Conservation (phyloP, 106 monocot genomes). For the Phalaenopsis equestris region DNA sequence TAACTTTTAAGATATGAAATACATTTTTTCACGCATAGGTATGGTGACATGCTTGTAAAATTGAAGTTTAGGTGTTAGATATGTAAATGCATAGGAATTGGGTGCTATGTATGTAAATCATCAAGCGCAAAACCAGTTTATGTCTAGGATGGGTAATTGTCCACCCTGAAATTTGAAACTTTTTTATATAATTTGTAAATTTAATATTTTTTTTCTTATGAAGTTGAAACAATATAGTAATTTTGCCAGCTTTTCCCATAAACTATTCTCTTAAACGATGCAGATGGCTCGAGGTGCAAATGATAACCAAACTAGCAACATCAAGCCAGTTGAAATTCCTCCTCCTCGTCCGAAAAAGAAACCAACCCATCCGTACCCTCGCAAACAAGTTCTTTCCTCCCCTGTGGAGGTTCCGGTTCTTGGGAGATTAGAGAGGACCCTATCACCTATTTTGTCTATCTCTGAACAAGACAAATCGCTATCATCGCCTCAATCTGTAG, state of each 20-base stretch:
- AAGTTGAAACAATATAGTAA: neutral
- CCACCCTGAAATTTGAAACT: too few relatives aligned
- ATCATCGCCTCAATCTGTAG: conserved; percentile 48
- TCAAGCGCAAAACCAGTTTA: too few relatives aligned
- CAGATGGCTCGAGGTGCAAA: conserved; percentile 36
- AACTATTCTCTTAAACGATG: neutral
- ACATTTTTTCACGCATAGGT: too few relatives aligned
- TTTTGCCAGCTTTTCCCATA: neutral
- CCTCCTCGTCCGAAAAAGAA: conserved; percentile 87
- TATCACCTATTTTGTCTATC: conserved; percentile 7
- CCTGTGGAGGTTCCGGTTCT: conserved; percentile 3
- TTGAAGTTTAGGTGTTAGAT: too few relatives aligned
- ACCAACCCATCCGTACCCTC: conserved; percentile 76
- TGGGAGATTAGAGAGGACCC: conserved; percentile 18
- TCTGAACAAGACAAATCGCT: conserved; percentile 51
- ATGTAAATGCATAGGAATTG: too few relatives aligned
- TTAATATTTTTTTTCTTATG: too few relatives aligned
- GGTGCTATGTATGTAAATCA: too few relatives aligned
- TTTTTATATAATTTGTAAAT: too few relatives aligned
- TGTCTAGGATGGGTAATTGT: too few relatives aligned
- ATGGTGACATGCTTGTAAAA: too few relatives aligned
- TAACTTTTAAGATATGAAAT: too few relatives aligned
- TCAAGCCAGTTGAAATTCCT: conserved; percentile 55
- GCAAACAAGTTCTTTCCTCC: conserved; percentile 33
- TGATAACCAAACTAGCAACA: neutral